Evolutionary conservation across 257 asterid species (phyloP), one percentile per base, ranked within the genome.

Genomic region (Solanum chiquidenum): DNA sequence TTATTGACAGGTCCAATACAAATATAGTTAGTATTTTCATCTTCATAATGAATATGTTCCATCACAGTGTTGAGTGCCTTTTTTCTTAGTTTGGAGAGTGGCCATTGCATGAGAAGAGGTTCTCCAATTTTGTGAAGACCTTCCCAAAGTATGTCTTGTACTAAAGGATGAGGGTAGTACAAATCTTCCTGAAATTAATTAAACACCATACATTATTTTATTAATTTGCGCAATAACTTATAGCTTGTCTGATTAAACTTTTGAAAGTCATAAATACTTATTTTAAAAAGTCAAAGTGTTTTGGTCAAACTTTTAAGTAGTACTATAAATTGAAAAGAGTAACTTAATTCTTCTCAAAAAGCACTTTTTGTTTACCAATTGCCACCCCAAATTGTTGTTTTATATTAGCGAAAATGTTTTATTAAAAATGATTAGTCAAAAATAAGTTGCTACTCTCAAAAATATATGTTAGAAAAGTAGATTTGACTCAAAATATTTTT

Each of bases 1-100:
- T 95, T 94, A 82, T 90, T 93, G 25, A 95, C 94, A 7, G 96
- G 95, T 72, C 96, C 98, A 60, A 92, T 85, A 29, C 98, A 94
- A 58, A 95, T 60, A 86, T 95, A 95, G 20, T 90, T 88, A 9
- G 93, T 95, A 83, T 86, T 92, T 88, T 91, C 92, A 86, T 94
- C 98, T 87, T 93, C 96, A 21, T 93, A 92, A 27, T 87, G 90
- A 66, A 95, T 94, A 62, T 91, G 95, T 76, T 89, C 40, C 89
- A 93, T 90, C 18, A 86, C 94, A 3, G 86, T 83, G 79, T 69
- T 55, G 7, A 94, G 90, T 13, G 98, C 95, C 90, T 64, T 88
- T 2, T 89, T 87, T 90, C 96, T 93, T 37, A 93, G 86, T 88
- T 92, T 94, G 29, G 93, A 91, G 69, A 94, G 64, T 40, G 98